Base-by-base conservation (phyloP, 2,329 filamentous ascomycete genomes). In the Lasiodiplodia gonubiensis region DNA sequence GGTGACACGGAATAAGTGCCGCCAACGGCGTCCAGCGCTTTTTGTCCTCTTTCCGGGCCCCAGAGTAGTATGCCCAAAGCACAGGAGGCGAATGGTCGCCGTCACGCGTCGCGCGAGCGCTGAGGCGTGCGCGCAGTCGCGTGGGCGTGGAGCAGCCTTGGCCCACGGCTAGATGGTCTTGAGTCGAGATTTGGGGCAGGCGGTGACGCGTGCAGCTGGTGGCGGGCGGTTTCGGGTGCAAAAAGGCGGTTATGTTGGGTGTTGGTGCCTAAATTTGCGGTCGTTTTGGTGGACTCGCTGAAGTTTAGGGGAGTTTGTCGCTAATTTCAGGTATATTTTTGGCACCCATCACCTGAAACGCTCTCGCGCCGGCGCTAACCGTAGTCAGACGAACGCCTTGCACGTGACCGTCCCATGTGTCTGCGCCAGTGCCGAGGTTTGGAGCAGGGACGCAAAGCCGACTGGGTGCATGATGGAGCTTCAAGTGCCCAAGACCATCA, bases 41-140 rank as follows among this genome's bases (percentile, higher is more conserved):
- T 18, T 39, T 11, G 10, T 7, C 16, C 23, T 14, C 35, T 25
- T n/a, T 53, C 21, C 52, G 64, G 67, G 66, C 33, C 66, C 68
- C 67, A 69, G 68, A 68, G 25, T n/a, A 21, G 59, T 63, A 42
- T 8, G 18, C 4, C 18, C 25, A 63, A 35, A 64, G 27, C 16
- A 27, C 21, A 63, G 46, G 63, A 72, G 72, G 71, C 71, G 71
- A 73, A 71, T 72, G 71, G 72, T 71, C 71, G 72, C 72, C 72
- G 71, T 55, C 68, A 70, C 70, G 74, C 72, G 39, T 42, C 35
- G 63, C 42, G 59, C 46, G 68, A 54, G 33, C 39, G 51, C 68
- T 63, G 67, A 63, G 64, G 61, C 67, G 60, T 35, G 48, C 51
- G 37, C 54, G 52, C 33, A 49, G 61, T 30, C 55, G 64, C 68